Conservation (phyloP, 148 eudicot species). For the Pouteria glomerata region DNA sequence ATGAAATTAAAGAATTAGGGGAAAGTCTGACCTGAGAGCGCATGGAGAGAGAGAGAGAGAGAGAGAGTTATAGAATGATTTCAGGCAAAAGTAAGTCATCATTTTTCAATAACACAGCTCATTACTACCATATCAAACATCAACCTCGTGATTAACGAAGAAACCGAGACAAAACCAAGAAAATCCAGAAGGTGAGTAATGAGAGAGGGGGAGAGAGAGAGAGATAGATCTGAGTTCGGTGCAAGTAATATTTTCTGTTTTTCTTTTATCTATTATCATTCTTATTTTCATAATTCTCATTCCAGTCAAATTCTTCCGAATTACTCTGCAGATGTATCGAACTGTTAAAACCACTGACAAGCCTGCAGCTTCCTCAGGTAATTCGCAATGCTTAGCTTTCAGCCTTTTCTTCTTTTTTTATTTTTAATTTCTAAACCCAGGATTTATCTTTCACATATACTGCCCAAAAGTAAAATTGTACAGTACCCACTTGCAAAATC, state of each 20-base stretch:
- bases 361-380: constrained; percentile 59
- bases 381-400: constrained; percentile 7
- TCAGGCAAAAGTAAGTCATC: constrained; percentile 35
- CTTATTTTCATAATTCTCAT: not conserved
- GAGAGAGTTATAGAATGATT: constrained; percentile 14
- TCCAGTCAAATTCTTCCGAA: not conserved
- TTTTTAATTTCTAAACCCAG: not conserved
- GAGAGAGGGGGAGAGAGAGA: not conserved
- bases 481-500: not conserved
- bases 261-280: not conserved
- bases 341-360: constrained; percentile 59
- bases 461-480: not conserved
- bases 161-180: constrained; percentile 6
- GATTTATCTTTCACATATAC: not conserved
- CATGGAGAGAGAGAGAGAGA: constrained; percentile 19
- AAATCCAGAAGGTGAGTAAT: not conserved
- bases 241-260: not conserved
- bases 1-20: constrained; percentile 13
- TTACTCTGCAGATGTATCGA: constrained; percentile 47
- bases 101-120: constrained; percentile 39
- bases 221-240: not conserved
- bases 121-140: constrained; percentile 29
- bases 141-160: constrained; percentile 47
- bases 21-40: constrained; percentile 10
- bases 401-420: not conserved